phyloP scores from a whole-genome alignment of 2,329 filamentous ascomycete genomes.

The Sclerotinia nivalis region DNA sequence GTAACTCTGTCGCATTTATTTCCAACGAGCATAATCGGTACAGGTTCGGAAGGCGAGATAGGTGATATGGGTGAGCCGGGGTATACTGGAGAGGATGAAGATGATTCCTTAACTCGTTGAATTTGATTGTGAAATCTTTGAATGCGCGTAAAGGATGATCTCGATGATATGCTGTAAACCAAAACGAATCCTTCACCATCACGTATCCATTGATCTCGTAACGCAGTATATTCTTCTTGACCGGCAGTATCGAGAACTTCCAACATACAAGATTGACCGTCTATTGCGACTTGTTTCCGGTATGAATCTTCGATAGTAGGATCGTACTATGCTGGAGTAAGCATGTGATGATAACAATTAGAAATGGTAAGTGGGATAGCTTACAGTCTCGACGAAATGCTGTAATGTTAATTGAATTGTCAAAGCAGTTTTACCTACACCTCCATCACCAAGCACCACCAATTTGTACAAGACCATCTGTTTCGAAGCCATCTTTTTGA shows the following conservation, averaged over 20 bases:
- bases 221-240: conserved; percentile 96
- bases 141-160: conserved; percentile 92
- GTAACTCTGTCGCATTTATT: conserved; percentile 98
- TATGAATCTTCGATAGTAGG: conserved; percentile 88
- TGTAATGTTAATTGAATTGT: conserved; percentile 97
- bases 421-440: conserved; percentile 90
- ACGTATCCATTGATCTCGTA: conserved; percentile 97
- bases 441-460: conserved; percentile 92
- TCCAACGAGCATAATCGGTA: conserved; percentile 96
- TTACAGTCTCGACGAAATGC: conserved; percentile 93
- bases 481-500: conserved; percentile 18
- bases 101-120: conserved; percentile 93
- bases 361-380: conserved; percentile 34
- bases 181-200: conserved; percentile 97
- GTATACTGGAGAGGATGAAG: conserved; percentile 73
- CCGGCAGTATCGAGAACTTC: conserved; percentile 96
- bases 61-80: conserved; percentile 70
- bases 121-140: conserved; percentile 96
- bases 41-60: conserved; percentile 54
- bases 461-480: conserved; percentile 94
- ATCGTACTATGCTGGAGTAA: conserved; percentile 57
- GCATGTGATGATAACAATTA: conserved; percentile 24
- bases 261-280: conserved; percentile 93
- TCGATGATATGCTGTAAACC: conserved; percentile 97
- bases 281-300: conserved; percentile 88